These are phyloP conservation scores for Xylaria sp. DNA, from an alignment of 2,329 filamentous ascomycete species.

Conservation along the genomic window DNA sequence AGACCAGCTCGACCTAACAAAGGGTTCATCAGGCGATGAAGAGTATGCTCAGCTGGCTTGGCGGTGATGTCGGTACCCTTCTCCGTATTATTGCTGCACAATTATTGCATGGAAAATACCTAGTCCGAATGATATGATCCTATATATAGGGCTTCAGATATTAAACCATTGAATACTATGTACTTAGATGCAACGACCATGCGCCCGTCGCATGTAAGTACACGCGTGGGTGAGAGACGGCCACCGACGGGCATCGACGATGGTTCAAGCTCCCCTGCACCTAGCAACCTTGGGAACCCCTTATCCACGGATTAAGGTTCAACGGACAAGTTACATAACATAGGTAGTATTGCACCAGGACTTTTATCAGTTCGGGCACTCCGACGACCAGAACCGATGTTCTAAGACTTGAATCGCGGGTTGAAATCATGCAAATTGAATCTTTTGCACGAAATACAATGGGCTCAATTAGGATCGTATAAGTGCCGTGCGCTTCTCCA, in stretches of 20 bases:
- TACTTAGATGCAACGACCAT: not conserved
- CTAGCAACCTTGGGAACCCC: not conserved
- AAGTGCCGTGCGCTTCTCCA: not conserved
- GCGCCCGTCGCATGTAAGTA: slow-evolving; percentile 12
- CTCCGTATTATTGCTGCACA: not conserved
- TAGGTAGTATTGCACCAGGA: not conserved
- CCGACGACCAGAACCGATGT: not conserved
- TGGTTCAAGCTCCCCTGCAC: not conserved
- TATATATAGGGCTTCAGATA: slow-evolving; percentile 12
- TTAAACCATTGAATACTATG: too few species aligned
- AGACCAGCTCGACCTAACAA: not conserved
- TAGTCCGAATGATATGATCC: not conserved
- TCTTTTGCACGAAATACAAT: not conserved
- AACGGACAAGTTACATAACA: not conserved
- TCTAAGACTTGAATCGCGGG: not conserved
- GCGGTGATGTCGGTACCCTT: slow-evolving; percentile 6
- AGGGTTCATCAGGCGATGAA: not conserved
- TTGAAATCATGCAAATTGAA: not conserved
- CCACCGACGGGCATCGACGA: not conserved
- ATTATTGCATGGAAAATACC: slow-evolving; percentile 7
- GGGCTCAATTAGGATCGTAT: not conserved
- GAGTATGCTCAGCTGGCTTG: slow-evolving; percentile 15
- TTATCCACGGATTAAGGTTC: not conserved
- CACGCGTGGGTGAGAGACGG: not conserved
- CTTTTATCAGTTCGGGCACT: not conserved